These are phyloP conservation scores for Moniliella sp. DNA, from an alignment of 1,284 basidiomycete genomes.

Conservation along the genomic window DNA sequence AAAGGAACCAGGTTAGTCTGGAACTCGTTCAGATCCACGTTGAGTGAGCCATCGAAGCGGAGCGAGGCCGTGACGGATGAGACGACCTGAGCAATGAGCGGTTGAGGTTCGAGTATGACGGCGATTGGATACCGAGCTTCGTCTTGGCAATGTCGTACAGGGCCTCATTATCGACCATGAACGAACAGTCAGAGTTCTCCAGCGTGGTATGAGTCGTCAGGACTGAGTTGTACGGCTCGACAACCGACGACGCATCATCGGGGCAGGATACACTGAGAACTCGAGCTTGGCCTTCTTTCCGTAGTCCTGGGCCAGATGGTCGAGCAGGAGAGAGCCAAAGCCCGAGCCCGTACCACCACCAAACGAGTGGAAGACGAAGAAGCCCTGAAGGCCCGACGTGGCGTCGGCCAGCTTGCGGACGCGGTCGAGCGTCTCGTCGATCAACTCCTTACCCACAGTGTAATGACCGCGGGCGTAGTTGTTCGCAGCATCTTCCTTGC, in stretches of 20 bases:
- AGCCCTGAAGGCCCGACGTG: constrained; percentile 91
- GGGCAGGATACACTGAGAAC: constrained; percentile 77
- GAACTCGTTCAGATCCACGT: constrained; percentile 95
- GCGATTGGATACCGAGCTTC: constrained; percentile 64
- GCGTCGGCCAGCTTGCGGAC: constrained; percentile 88
- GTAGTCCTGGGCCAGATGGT: constrained; percentile 86
- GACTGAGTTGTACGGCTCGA: constrained; percentile 98
- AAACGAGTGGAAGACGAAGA: constrained; percentile 99
- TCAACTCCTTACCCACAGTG: constrained; percentile 74
- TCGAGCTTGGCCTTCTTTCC: constrained; percentile 99
- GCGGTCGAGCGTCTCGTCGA: constrained; percentile 71
- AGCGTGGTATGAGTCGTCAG: constrained; percentile 96
- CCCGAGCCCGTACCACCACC: constrained; percentile 98
- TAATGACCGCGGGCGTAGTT: constrained; percentile 64
- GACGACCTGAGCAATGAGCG: constrained; percentile 79
- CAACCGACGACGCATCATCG: constrained; percentile 59
- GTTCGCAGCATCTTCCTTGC: constrained; percentile 98
- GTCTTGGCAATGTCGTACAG: constrained; percentile 99
- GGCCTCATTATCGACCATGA: constrained; percentile 34
- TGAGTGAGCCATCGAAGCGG: constrained; percentile 85
- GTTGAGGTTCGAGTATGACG: constrained; percentile 85
- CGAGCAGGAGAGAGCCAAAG: constrained; percentile 86
- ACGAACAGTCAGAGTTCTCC: constrained; percentile 92
- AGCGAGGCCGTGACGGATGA: constrained; percentile 78
- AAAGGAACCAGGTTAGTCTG: constrained; percentile 80